phyloP scores from a whole-genome alignment of 371 early-diverging fungal genomes.

The Rhizopus delemar region DNA sequence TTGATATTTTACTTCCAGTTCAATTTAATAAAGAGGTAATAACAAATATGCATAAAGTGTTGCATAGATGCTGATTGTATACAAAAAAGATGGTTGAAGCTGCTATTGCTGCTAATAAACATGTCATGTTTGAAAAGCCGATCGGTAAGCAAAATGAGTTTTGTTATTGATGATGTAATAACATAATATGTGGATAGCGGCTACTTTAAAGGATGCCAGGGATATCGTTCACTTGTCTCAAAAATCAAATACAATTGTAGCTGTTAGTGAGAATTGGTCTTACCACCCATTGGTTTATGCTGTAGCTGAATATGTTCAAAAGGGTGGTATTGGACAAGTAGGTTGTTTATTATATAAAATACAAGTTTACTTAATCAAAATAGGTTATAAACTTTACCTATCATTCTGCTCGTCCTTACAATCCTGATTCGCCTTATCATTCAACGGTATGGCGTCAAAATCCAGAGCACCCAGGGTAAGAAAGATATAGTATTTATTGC shows the following conservation, averaged over 20 bases:
- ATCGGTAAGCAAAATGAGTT: constrained; percentile 32
- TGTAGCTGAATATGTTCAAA: constrained; percentile 38
- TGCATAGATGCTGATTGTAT: background rate
- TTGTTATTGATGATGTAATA: background rate
- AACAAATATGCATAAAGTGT: background rate
- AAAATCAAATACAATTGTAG: constrained; percentile 40
- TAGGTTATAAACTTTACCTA: constrained; percentile 51
- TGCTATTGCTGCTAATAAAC: constrained; percentile 46
- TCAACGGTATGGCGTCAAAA: constrained; percentile 49
- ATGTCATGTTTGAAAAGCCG: constrained; percentile 53
- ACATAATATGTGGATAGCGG: constrained; percentile 27
- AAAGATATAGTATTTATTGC: too few relatives aligned
- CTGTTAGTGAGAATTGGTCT: constrained; percentile 52
- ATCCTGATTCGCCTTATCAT: constrained; percentile 45
- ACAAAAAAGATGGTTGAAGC: constrained; percentile 40
- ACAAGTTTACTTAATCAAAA: background rate
- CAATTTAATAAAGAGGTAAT: constrained; percentile 48
- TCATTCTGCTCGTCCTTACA: constrained; percentile 46
- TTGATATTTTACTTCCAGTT: constrained; percentile 43
- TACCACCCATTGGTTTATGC: constrained; percentile 40
- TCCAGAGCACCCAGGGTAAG: constrained; percentile 53
- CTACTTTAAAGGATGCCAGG: constrained; percentile 44
- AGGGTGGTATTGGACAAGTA: constrained; percentile 51
- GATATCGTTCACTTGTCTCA: constrained; percentile 38
- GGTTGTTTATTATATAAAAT: background rate